These are phyloP conservation scores for Pythium dissotocum DNA, from an alignment of 352 stramenopile species.

Conservation along the genomic window DNA sequence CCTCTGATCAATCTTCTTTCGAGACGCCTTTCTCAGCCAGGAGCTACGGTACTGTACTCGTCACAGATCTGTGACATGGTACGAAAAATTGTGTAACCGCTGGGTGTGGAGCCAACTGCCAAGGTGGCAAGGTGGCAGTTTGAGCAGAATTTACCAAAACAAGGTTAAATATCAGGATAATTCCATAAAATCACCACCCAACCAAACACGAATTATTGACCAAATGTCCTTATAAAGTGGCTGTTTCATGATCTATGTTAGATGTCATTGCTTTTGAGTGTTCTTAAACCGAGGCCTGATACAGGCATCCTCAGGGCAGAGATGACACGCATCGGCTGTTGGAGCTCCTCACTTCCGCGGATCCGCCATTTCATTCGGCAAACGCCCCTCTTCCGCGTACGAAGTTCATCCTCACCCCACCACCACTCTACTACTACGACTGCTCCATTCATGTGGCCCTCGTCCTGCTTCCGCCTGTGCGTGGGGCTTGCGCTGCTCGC, in stretches of 20 bases:
- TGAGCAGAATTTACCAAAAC: neutral
- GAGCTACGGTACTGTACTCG: neutral
- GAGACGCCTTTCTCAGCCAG: too few relatives aligned
- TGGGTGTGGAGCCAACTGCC: neutral
- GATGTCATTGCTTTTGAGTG: neutral
- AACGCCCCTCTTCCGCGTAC: neutral
- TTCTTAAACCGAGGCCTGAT: constrained; percentile 6
- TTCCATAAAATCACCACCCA: neutral
- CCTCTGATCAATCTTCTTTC: too few relatives aligned
- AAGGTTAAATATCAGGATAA: neutral
- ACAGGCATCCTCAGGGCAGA: neutral
- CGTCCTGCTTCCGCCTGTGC: neutral
- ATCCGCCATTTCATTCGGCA: neutral
- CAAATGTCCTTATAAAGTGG: neutral
- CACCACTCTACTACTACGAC: too few relatives aligned
- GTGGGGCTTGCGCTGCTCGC: neutral
- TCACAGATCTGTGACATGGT: constrained; percentile 4
- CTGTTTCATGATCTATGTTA: neutral
- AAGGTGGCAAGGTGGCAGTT: too few relatives aligned
- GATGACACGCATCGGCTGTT: neutral
- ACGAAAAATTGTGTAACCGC: neutral
- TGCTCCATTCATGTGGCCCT: neutral
- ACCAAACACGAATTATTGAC: neutral
- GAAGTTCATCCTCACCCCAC: too few relatives aligned
- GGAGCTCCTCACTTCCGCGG: neutral